A percentile compares a stretch with the other conserved stretches of the same genome.
phyloP scores from a whole-genome alignment of 345 rosid genomes.

The Noccaea caerulescens region DNA sequence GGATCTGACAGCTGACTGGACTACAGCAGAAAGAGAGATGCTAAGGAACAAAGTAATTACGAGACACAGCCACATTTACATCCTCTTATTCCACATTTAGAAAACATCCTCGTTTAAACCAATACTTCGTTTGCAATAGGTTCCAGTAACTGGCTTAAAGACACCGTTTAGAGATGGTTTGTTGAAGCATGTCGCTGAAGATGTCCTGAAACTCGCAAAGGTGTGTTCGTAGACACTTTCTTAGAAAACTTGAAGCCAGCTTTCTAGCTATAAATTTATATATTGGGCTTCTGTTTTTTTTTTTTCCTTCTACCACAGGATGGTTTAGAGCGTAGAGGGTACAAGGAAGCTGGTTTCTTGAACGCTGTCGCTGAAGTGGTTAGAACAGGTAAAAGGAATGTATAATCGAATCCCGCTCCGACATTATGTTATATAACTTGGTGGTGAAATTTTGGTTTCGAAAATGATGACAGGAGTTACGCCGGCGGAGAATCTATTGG shows the following conservation, averaged over 20 bases:
- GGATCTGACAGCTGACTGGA: constrained; percentile 94
- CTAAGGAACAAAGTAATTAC: constrained; percentile 75
- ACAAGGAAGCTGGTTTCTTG: constrained; percentile 86
- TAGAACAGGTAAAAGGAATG: constrained; percentile 67
- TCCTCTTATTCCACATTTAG: background rate
- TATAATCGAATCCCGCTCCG: background rate
- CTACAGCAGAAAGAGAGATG: constrained; percentile 85
- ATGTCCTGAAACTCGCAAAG: constrained; percentile 82
- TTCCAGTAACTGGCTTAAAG: constrained; percentile 78
- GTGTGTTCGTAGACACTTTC: constrained; percentile 46
- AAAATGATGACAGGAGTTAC: constrained; percentile 67
- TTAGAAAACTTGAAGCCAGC: background rate
- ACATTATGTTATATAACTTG: background rate
- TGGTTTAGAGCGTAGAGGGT: constrained; percentile 94
- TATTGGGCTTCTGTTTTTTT: no score
- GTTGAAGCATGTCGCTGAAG: constrained; percentile 79
- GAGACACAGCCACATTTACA: constrained; percentile 5
- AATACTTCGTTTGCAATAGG: constrained; percentile 52
- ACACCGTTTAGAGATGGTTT: constrained; percentile 92
- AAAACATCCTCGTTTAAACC: background rate
- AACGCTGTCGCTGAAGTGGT: constrained; percentile 83
- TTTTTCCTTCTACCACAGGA: constrained; percentile 52
- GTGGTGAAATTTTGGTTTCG: background rate
- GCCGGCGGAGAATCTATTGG: constrained; percentile 86
- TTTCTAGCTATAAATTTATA: background rate